Base-by-base conservation (phyloP, 2,329 filamentous ascomycete genomes). In the Talaromyces sp. region DNA sequence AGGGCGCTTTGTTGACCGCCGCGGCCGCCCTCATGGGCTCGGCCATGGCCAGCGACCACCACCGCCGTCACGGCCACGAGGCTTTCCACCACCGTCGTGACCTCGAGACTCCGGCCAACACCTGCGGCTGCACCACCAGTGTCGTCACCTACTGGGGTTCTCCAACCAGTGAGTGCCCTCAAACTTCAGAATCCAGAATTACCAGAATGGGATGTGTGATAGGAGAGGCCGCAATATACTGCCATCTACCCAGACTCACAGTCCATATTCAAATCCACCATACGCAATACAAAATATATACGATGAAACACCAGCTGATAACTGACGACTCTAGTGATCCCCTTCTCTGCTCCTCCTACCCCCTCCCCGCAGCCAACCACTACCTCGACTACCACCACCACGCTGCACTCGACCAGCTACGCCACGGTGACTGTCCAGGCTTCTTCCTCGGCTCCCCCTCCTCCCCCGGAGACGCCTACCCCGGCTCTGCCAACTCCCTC, bases 61-160 rank as follows among this genome's bases (percentile, higher is more conserved):
- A 79, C 80, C 74, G 86, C 78, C 75, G 81, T 80, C 68, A 77
- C 31, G 55, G 29, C 31, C 59, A 61, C 32, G 59, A 57, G 9
- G 76, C 81, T 66, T 72, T 77, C 69, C 86, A 91, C 79, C 82
- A 87, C 66, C 86, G 86, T 69, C 75, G 75, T 59, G 69, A 68
- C 48, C 63, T 68, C 54, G 64, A 66, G 59, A 19, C 27, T 21
- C 55, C 56, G 11, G 55, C 61, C 41, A 67, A 61, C 51, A 74
- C 77, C 58, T 91, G 88, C 73, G 83, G 83, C 64, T 93, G 89
- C 84, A 88, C 83, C 65, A 91, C 89, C 73, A 85, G 88, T 80
- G 88, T 86, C 77, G 84, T 83, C 74, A 90, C 87, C 71, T 82
- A 84, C 78, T 87, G 84, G 68, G 89, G 88, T 71, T 80, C 84